These are phyloP conservation scores for Physaria fendleri DNA, from an alignment of 345 rosid genomes.

Conservation along the genomic window DNA sequence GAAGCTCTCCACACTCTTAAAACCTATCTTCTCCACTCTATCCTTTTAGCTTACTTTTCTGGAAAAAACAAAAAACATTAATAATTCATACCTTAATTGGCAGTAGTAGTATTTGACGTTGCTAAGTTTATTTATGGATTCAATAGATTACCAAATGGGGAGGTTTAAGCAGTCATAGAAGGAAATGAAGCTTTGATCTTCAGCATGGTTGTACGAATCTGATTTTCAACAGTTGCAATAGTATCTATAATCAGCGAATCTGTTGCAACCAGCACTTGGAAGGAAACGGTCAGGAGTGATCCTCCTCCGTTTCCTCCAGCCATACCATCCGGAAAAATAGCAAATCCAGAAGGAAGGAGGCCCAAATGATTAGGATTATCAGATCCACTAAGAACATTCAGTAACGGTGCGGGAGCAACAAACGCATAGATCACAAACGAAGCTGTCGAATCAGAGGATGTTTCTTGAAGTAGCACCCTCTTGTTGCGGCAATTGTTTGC, in stretches of 20 bases:
- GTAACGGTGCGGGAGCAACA: slow-evolving; percentile 41
- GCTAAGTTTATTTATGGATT: background rate
- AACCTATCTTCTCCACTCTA: background rate
- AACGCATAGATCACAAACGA: slow-evolving; percentile 61
- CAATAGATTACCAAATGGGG: background rate
- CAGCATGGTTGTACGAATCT: slow-evolving; percentile 61
- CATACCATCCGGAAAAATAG: slow-evolving; percentile 49
- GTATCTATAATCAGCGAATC: slow-evolving; percentile 66
- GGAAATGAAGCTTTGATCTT: slow-evolving; percentile 54
- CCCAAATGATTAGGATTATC: slow-evolving; percentile 50
- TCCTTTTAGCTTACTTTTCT: slow-evolving; percentile 22
- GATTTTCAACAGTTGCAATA: slow-evolving; percentile 72
- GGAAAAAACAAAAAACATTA: background rate
- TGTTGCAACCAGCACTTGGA: slow-evolving; percentile 70
- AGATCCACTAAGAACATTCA: slow-evolving; percentile 41
- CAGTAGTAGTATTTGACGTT: background rate
- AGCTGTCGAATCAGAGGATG: slow-evolving; percentile 44
- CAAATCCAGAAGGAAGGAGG: slow-evolving; percentile 60
- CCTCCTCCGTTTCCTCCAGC: slow-evolving; percentile 30
- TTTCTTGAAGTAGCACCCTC: slow-evolving; percentile 66
- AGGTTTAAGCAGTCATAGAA: slow-evolving; percentile 32
- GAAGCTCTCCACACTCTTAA: too few species aligned
- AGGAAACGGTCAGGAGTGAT: slow-evolving; percentile 68
- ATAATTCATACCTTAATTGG: background rate
- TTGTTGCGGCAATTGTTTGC: slow-evolving; percentile 39